Conservation (phyloP, 495 filamentous ascomycete genomes). For the Cercophora newfieldiana region DNA sequence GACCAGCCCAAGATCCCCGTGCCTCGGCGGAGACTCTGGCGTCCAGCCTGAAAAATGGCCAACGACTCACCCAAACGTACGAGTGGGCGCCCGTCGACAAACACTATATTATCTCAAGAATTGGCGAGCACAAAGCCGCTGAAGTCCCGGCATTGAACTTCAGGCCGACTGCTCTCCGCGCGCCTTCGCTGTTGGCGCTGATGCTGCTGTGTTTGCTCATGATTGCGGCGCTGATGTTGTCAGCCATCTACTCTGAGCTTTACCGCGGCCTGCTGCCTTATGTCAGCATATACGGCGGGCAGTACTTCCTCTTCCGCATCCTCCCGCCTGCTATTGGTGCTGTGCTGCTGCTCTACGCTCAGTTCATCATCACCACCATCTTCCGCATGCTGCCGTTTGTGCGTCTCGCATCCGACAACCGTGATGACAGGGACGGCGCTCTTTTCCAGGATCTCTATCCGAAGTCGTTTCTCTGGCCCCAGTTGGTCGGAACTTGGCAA, state of each 20-base stretch:
- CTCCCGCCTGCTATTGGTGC: slow-evolving; percentile 76
- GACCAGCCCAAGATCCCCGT: slow-evolving; percentile 14
- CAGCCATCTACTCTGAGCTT: slow-evolving; percentile 66
- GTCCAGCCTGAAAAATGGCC: slow-evolving; percentile 27
- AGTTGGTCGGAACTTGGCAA: slow-evolving; percentile 45
- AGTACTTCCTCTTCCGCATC: slow-evolving; percentile 87
- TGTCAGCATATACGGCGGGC: slow-evolving; percentile 59
- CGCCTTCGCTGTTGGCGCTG: slow-evolving; percentile 57
- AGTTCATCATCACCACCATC: slow-evolving; percentile 72
- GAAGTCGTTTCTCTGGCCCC: slow-evolving; percentile 50
- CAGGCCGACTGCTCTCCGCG: slow-evolving; percentile 66
- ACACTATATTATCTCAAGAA: slow-evolving; percentile 20
- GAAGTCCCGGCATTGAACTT: slow-evolving; percentile 56
- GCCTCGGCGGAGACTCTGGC: slow-evolving; percentile 35
- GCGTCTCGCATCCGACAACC: slow-evolving; percentile 63
- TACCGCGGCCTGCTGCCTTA: slow-evolving; percentile 68
- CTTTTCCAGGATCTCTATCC: slow-evolving; percentile 55
- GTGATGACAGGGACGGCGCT: slow-evolving; percentile 48
- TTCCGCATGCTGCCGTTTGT: slow-evolving; percentile 77
- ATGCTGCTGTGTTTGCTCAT: slow-evolving; percentile 66
- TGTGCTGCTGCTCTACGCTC: slow-evolving; percentile 69
- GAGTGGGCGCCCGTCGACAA: slow-evolving; percentile 32
- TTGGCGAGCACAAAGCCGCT: slow-evolving; percentile 17
- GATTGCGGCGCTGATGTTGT: slow-evolving; percentile 69
- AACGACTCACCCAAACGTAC: slow-evolving; percentile 26